Base-by-base conservation (phyloP, 2,329 filamentous ascomycete genomes). In the Neofusicoccum ribis region DNA sequence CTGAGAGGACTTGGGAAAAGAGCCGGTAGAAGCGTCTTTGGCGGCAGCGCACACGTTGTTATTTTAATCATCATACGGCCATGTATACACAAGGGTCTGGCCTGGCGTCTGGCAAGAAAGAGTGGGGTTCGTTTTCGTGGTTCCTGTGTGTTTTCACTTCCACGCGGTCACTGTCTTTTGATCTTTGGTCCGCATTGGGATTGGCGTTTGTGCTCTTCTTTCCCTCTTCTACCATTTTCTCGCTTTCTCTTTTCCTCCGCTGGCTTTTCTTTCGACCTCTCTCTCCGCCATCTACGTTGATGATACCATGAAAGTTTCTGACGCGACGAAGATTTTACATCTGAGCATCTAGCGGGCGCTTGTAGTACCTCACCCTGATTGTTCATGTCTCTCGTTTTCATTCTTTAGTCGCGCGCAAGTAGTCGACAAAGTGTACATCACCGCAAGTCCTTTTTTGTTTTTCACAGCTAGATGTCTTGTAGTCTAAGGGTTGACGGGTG, bases 341-440 rank as follows among this genome's bases (percentile, higher is more conserved):
- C 46, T 41, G 59, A 62, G 59, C 59, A 62, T 62, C 59, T 62
- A 62, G 59, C 59, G 59, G 59, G 56, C 56, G 56, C 56, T 7
- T 20, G 15, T 60, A 60, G 31, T 60, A 60, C 56, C 54, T 46
- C 41, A 59, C 37, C 17, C 39, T 59, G 54, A 31, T 58, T 58
- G 52, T 59, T 47, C 56, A 60, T 60, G 56, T 43, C 56, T 60
- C 56, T 60, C 56, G 50, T 37, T 47, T 60, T 60, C 23, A 12
- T 15, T 60, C 56, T 60, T 60, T 60, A n/a, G 43, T 60, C 56
- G 56, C 41, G 43, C 56, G 17, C 43, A 37, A 60, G 56, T 47
- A 60, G 56, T 60, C 43, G 56, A 47, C 39, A 20, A 60, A 44
- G 43, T 60, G 56, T 60, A 60, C 56, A 60, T 60, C 56, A 60